Base-by-base conservation (phyloP, 73 alveolate species). In the Strombidium stylifer region DNA sequence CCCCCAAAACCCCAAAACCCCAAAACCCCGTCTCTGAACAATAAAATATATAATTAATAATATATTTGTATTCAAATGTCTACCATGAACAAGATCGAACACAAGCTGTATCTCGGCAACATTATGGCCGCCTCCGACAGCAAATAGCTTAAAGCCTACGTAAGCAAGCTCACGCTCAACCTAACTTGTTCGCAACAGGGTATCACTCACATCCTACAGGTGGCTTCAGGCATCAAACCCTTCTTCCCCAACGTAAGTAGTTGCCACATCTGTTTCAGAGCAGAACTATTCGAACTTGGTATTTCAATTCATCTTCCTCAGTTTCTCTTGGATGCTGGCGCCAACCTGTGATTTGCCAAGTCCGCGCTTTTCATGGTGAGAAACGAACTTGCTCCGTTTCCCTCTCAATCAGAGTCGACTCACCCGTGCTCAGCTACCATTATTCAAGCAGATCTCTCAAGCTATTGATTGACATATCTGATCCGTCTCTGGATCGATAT, bases 181-280 rank as follows among this genome's bases (percentile, higher is more conserved):
- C n/a, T 4, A 16, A 23, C 27, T 18, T 2, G 20, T 10, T 8
- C 6, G 25, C 5, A 12, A 23, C 24, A 60, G 74, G 74, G 74
- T 1, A 69, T 74, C 21, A 74, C 87, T 15, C 87, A 74, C 35
- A 74, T 74, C 3, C 60, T 74, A 2, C 35, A 59, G 18, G 87
- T 74, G 1, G 73, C 80, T 0, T 47, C 65, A 6, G 65, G 68
- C 16, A 31, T 64, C 20, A 16, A 39, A 14, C 87, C 87, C 24
- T 18, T 25, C 39, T 74, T 74, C 36, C 74, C 73, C 1, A 60
- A 60, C 8, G 72, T 57, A 57, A 35, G 7, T n/a, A n/a, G n/a
- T n/a, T n/a, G n/a, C n/a, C n/a, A n/a, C n/a, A n/a, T n/a, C n/a
- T n/a, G n/a, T n/a, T n/a, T n/a, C n/a, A n/a, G n/a, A n/a, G n/a